A percentile compares a stretch with the other conserved stretches of the same genome.
These are phyloP conservation scores for Verticillium klebahnii DNA, from an alignment of 2,329 filamentous ascomycete genomes.

Conservation along the genomic window DNA sequence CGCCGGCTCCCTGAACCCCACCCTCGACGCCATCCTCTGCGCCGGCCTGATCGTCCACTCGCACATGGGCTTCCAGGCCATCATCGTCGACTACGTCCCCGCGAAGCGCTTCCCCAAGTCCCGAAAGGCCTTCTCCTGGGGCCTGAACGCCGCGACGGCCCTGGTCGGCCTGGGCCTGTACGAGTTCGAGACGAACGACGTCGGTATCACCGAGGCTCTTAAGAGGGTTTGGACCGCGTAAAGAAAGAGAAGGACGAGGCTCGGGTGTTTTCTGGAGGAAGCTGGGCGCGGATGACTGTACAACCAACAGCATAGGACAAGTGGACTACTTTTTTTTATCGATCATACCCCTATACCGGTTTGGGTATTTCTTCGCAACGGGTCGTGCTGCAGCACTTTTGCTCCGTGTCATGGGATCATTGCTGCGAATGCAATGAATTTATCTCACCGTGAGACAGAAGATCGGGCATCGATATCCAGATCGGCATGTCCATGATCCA, in stretches of 20 bases:
- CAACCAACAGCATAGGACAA: constrained; percentile 4
- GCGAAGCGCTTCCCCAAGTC: constrained; percentile 61
- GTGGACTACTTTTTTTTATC: neutral
- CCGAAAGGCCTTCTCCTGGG: constrained; percentile 68
- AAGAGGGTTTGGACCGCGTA: constrained; percentile 87
- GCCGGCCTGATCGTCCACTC: constrained; percentile 83
- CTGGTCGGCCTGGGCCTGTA: constrained; percentile 85
- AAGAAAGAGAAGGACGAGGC: neutral
- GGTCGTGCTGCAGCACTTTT: neutral
- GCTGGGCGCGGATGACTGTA: neutral
- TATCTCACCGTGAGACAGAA: too few species aligned
- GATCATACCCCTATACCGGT: neutral
- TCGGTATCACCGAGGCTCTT: constrained; percentile 85
- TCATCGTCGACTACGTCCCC: constrained; percentile 91
- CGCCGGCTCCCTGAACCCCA: constrained; percentile 83
- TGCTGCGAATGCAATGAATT: neutral
- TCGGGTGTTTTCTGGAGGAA: neutral
- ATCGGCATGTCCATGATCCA: too few species aligned
- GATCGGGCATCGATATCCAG: too few species aligned
- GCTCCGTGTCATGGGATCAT: neutral
- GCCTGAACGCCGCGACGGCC: constrained; percentile 72
- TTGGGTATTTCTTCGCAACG: neutral
- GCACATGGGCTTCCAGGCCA: constrained; percentile 89
- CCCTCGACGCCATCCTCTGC: constrained; percentile 81
- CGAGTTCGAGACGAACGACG: constrained; percentile 98